phyloP scores from a whole-genome alignment of 768 basidiomycete species.

The Mycena epipterygia region DNA sequence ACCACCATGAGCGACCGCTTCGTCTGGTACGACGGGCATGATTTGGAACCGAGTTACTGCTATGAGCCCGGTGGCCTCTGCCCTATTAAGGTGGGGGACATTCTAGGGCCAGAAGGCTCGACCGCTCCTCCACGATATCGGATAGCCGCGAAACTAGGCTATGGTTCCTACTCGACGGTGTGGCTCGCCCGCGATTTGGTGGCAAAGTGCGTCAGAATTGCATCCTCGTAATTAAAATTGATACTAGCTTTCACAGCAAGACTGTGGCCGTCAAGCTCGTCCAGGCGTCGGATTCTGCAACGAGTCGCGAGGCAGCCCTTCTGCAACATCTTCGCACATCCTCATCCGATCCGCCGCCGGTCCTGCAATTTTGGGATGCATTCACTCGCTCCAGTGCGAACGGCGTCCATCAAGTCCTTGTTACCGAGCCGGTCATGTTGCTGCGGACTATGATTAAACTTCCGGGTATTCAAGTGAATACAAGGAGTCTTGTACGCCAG shows the following conservation, averaged over 20 bases:
- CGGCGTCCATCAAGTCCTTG: background rate
- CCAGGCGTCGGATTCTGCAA: background rate
- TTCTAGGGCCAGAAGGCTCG: conserved; percentile 3
- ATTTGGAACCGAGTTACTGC: background rate
- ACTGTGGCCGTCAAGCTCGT: conserved; percentile 15
- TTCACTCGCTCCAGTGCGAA: background rate
- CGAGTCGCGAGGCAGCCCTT: background rate
- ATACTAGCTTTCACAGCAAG: background rate
- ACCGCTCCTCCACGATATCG: background rate
- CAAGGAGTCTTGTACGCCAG: background rate
- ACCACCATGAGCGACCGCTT: background rate
- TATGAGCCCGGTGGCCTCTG: background rate
- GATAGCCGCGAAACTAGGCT: conserved; percentile 7
- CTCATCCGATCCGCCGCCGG: background rate
- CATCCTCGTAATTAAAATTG: background rate
- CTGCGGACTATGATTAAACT: background rate
- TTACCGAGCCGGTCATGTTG: conserved; percentile 1
- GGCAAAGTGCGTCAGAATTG: background rate
- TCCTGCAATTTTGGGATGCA: background rate
- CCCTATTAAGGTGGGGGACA: conserved; percentile 3
- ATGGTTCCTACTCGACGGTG: conserved; percentile 13
- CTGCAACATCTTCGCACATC: background rate
- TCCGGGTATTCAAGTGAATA: background rate
- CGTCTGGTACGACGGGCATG: background rate
- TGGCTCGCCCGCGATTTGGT: conserved; percentile 4